A percentile compares a stretch with the other conserved stretches of the same genome.
These are phyloP conservation scores for Gossypium ekmanianum DNA, from an alignment of 345 rosid species.

Conservation along the genomic window DNA sequence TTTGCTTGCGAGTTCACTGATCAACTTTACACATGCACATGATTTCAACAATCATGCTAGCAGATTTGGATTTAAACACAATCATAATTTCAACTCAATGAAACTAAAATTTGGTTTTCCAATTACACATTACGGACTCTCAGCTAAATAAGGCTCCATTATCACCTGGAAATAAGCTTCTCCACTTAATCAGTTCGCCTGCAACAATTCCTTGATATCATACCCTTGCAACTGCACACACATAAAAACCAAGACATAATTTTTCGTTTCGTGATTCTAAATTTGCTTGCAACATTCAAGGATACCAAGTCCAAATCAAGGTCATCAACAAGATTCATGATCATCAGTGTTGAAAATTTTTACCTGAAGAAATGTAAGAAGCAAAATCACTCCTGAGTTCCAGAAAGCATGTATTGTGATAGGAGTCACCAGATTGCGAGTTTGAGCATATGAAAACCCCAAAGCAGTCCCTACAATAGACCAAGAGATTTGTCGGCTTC, in stretches of 20 bases:
- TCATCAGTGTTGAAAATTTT: constrained; percentile 2
- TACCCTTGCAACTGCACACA: constrained; percentile 69
- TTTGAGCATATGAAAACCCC: constrained; percentile 86
- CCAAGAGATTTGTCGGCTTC: neutral
- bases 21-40: neutral
- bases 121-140: neutral
- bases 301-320: neutral
- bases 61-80: neutral
- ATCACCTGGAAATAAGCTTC: neutral
- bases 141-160: too few relatives aligned
- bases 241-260: constrained; percentile 1
- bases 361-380: constrained; percentile 89
- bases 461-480: constrained; percentile 48
- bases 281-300: neutral
- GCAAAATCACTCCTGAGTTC: constrained; percentile 81
- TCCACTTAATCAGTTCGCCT: constrained; percentile 31
- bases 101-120: neutral
- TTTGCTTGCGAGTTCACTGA: neutral
- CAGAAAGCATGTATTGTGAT: constrained; percentile 79
- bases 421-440: constrained; percentile 79
- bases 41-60: neutral
- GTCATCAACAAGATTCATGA: neutral
- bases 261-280: neutral
- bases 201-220: constrained; percentile 76
- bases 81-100: neutral